phyloP scores from a whole-genome alignment of 192 early-diverging fungal species.

The Coemansia asiatica region DNA sequence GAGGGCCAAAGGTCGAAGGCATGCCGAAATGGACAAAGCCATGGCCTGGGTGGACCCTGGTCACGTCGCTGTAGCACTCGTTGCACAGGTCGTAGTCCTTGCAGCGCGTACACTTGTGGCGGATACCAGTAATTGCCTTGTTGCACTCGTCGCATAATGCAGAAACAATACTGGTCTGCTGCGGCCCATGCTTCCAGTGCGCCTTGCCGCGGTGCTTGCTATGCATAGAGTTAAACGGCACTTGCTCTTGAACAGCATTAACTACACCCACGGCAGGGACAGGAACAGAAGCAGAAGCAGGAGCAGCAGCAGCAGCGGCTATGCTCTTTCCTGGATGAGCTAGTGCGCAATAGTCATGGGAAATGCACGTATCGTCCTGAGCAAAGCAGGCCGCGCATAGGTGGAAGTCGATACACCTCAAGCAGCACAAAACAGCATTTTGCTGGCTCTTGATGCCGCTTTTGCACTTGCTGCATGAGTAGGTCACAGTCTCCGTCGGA shows the following conservation, averaged over 20 bases:
- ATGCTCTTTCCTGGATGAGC: constrained; percentile 6
- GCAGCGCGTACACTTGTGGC: constrained; percentile 63
- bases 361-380: constrained; percentile 42
- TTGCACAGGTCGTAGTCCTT: constrained; percentile 57
- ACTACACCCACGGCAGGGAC: no score
- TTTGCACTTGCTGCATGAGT: constrained; percentile 40
- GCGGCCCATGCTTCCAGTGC: background rate
- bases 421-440: constrained; percentile 26
- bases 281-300: constrained; percentile 28
- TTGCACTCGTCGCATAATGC: constrained; percentile 62
- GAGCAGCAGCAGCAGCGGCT: constrained; percentile 17
- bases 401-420: constrained; percentile 42
- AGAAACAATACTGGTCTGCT: background rate
- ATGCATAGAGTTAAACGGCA: background rate
- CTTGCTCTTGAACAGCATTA: no score
- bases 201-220: background rate
- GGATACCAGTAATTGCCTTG: constrained; percentile 53
- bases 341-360: constrained; percentile 54
- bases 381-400: constrained; percentile 28
- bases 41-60: constrained; percentile 36
- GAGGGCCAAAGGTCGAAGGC: background rate
- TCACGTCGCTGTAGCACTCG: constrained; percentile 50
- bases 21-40: constrained; percentile 49
- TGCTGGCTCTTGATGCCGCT: constrained; percentile 7
- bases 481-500: constrained; percentile 13